Conservation (phyloP, 371 early-diverging fungal species). For the Mucor piriformis region DNA sequence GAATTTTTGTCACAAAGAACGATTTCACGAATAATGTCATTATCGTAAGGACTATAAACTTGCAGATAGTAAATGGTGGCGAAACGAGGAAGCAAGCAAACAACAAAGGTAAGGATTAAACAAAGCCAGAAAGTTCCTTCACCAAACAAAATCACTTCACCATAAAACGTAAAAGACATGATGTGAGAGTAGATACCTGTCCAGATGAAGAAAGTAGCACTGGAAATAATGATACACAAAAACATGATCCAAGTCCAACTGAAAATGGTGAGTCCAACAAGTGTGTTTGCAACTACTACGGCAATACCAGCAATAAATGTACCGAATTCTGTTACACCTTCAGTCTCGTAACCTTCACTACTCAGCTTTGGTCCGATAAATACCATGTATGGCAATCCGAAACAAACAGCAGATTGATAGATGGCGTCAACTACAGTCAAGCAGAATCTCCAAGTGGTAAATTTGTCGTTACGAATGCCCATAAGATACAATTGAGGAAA, state of each 20-base stretch:
- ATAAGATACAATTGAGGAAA: constrained; percentile 87
- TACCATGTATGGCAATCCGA: constrained; percentile 68
- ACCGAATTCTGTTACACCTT: constrained; percentile 75
- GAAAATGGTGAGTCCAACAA: constrained; percentile 78
- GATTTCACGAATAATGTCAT: constrained; percentile 66
- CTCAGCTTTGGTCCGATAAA: constrained; percentile 55
- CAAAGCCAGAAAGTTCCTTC: constrained; percentile 62
- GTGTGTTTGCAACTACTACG: constrained; percentile 82
- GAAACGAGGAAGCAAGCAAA: constrained; percentile 58
- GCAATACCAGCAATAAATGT: constrained; percentile 80
- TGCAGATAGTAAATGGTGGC: constrained; percentile 54
- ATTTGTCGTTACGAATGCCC: constrained; percentile 86
- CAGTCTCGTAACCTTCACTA: constrained; percentile 60
- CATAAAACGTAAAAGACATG: constrained; percentile 46
- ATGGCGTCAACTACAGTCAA: constrained; percentile 84
- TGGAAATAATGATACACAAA: constrained; percentile 61
- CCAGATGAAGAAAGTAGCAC: constrained; percentile 56
- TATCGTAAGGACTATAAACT: constrained; percentile 61
- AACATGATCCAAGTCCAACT: constrained; percentile 83
- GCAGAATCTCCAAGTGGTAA: constrained; percentile 81
- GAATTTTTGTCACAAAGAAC: constrained; percentile 31
- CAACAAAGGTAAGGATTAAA: constrained; percentile 50
- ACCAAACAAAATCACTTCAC: constrained; percentile 55
- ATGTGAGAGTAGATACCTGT: constrained; percentile 52
- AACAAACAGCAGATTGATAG: constrained; percentile 88